A percentile compares a stretch with the other conserved stretches of the same genome.
phyloP scores from a whole-genome alignment of 2,329 filamentous ascomycete genomes.

The Aspergillus bombycis region DNA sequence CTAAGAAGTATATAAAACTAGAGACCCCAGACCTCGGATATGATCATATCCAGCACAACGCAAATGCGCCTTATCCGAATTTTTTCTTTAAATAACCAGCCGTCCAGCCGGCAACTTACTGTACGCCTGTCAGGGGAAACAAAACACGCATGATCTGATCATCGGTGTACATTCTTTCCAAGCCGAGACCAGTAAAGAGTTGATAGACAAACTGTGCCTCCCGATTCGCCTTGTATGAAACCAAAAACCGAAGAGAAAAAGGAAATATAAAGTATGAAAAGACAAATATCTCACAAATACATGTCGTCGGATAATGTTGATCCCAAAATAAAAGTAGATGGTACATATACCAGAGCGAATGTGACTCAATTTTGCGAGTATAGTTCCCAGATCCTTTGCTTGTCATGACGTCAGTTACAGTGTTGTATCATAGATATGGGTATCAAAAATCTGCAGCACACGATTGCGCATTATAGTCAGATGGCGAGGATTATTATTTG shows the following conservation, averaged over 20 bases:
- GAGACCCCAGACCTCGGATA: neutral
- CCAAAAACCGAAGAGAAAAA: slow-evolving; percentile 6
- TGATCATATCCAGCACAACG: neutral
- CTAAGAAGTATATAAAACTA: neutral
- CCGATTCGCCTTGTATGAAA: slow-evolving; percentile 11
- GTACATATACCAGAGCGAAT: slow-evolving; percentile 4
- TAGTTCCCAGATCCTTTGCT: slow-evolving; percentile 15
- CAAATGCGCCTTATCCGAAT: slow-evolving; percentile 1
- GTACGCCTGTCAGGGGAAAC: neutral
- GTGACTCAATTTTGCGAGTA: slow-evolving; percentile 7
- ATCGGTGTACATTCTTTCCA: slow-evolving; percentile 6
- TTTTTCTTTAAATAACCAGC: neutral
- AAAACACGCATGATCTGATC: neutral
- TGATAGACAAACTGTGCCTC: slow-evolving; percentile 8
- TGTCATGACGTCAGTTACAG: slow-evolving; percentile 15
- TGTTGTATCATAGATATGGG: slow-evolving; percentile 26
- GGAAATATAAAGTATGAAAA: slow-evolving; percentile 1
- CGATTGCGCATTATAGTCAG: neutral
- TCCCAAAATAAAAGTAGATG: neutral
- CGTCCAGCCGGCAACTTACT: neutral
- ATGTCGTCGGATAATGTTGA: slow-evolving; percentile 6
- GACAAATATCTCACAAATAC: slow-evolving; percentile 2
- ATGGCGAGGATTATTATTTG: slow-evolving; percentile 21
- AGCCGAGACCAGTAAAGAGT: neutral
- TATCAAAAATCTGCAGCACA: slow-evolving; percentile 25